These are phyloP conservation scores for Pichia insulana DNA, from an alignment of 805 yeast species.

Conservation along the genomic window DNA sequence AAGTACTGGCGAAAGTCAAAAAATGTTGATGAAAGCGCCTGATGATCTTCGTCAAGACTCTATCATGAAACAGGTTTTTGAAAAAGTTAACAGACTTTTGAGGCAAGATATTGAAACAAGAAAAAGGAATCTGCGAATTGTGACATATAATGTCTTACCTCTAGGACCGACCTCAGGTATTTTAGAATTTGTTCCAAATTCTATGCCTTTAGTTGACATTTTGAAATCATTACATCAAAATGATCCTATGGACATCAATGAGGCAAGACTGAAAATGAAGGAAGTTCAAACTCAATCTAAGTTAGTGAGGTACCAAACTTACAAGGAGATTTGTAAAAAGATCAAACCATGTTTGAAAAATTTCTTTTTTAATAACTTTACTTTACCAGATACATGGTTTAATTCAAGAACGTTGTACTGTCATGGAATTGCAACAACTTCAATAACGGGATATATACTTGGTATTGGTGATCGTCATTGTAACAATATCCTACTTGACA, in stretches of 20 bases:
- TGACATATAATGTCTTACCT: slow-evolving; percentile 88
- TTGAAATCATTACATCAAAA: slow-evolving; percentile 53
- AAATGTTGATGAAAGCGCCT: slow-evolving; percentile 67
- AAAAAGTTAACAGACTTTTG: slow-evolving; percentile 67
- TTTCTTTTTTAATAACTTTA: slow-evolving; percentile 62
- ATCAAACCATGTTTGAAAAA: slow-evolving; percentile 60
- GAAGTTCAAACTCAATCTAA: slow-evolving; percentile 39
- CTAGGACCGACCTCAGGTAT: slow-evolving; percentile 82
- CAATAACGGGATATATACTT: slow-evolving; percentile 78
- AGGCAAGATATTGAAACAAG: slow-evolving; percentile 46
- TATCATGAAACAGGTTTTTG: slow-evolving; percentile 95
- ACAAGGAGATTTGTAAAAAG: slow-evolving; percentile 36
- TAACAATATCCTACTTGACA: slow-evolving; percentile 80
- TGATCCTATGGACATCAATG: slow-evolving; percentile 40
- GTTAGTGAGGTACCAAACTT: slow-evolving; percentile 37
- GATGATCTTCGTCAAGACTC: slow-evolving; percentile 95
- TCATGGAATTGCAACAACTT: slow-evolving; percentile 73
- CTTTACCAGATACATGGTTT: slow-evolving; percentile 70
- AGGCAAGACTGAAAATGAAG: slow-evolving; percentile 61
- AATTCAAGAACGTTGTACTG: slow-evolving; percentile 53
- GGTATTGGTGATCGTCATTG: slow-evolving; percentile 96
- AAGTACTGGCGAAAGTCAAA: slow-evolving; percentile 50
- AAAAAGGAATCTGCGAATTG: slow-evolving; percentile 47
- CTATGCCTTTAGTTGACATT: slow-evolving; percentile 62
- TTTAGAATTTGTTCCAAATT: slow-evolving; percentile 79